Base-by-base conservation (phyloP, 1,284 basidiomycete genomes). In the Tilletia caries region DNA sequence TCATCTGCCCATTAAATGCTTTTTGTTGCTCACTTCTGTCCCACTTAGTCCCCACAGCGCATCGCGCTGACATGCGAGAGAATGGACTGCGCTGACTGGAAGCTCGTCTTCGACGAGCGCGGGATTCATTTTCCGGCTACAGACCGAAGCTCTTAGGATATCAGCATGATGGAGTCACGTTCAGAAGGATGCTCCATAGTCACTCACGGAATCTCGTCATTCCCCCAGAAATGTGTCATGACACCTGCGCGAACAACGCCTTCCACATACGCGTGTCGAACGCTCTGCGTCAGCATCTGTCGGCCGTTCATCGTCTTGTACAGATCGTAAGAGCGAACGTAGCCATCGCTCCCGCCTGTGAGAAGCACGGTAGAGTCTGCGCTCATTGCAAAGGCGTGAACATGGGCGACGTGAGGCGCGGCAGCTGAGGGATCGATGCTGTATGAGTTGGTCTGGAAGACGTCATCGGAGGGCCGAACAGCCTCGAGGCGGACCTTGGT, bases 331-430 rank as follows among this genome's bases (percentile, higher is more conserved):
- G 92, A 89, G 50, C 95, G 89, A 60, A 98, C 90, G 78, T 93
- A 94, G 12, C 95, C 95, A 83, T 98, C 95, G 72, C 94, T 90
- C 12, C 92, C 92, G 48, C 94, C 95, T 3, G 93, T 93, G 62
- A 97, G 85, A 15, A 97, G 86, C 79, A 95, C 92, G 32, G 91
- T 89, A 86, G 93, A 89, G 84, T 95, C 96, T n/a, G 88, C 84
- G 0, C 92, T 92, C 3, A 91, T 86, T 1, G 93, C 90, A 27
- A 97, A 88, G 15, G 91, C 88, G 84, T 96, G 92, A 0, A 92
- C 93, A 2, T 93, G 90, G 2, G 88, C 88, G 0, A 92, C 92
- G 76, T 96, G 92, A 0, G 94, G 92, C 65, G 95, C 89, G 18
- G 93, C 93, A 73, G 91, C 92, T 71, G 95, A 89, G 18, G 95